Percentiles rank a stretch among this genome's conserved stretches.
phyloP scores from a whole-genome alignment of 768 basidiomycete species.

The Suillus bovinus region DNA sequence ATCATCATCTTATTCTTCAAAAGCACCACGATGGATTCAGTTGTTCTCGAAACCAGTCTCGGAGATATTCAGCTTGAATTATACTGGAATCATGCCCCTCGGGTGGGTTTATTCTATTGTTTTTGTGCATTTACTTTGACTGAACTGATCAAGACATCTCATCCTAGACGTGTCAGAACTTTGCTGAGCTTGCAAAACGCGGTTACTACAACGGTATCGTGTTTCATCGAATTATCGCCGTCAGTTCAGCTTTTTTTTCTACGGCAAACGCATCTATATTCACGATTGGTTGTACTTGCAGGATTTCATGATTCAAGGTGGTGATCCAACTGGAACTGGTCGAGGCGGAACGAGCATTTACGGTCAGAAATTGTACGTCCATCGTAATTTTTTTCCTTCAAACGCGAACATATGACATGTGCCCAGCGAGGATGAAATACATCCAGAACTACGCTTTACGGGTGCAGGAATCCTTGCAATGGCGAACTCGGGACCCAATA shows the following conservation, averaged over 20 bases:
- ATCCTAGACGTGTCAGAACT: constrained; percentile 89
- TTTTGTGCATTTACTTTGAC: constrained; percentile 9
- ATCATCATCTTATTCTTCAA: not conserved
- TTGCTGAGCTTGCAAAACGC: constrained; percentile 83
- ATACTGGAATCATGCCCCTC: constrained; percentile 91
- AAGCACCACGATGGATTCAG: constrained; percentile 42
- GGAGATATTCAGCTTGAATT: constrained; percentile 90
- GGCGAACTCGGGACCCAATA: constrained; percentile 97
- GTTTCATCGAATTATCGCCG: constrained; percentile 91
- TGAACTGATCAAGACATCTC: constrained; percentile 18
- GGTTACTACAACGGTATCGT: constrained; percentile 91
- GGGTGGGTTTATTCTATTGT: constrained; percentile 33
- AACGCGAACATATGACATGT: not conserved
- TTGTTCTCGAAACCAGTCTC: constrained; percentile 78
- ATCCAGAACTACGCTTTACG: constrained; percentile 89
- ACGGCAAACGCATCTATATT: not conserved
- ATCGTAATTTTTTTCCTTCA: not conserved
- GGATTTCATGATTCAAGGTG: constrained; percentile 98
- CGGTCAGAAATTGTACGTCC: constrained; percentile 79
- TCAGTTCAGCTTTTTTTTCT: constrained; percentile 34
- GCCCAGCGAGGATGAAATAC: constrained; percentile 83
- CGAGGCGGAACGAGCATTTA: constrained; percentile 89
- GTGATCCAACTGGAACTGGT: constrained; percentile 95
- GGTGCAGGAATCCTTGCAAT: constrained; percentile 95
- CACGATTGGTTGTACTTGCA: constrained; percentile 30